Evolutionary conservation across 139 green algal genomes (phyloP), one percentile per base, ranked within the genome.

Genomic region (Spirogloea muscicola): DNA sequence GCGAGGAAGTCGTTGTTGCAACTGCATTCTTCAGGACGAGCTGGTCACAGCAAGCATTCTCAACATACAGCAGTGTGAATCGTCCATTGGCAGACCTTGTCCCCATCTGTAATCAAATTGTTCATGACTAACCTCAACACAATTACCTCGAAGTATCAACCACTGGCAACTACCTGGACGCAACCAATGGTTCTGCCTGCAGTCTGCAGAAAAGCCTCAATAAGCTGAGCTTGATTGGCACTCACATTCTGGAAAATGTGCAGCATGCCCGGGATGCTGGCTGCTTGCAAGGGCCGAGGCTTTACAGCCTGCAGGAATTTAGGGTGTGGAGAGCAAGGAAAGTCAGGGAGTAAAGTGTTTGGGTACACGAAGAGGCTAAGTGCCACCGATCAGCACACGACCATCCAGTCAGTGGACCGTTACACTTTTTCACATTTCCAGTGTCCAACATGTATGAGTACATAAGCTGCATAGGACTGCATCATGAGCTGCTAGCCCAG

Each of bases 261-360:
- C 10, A 98, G 84, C 55, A 98, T 74, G 41, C 94, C 94, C 4
- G 94, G 94, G 39, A 98, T 93, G 77, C 88, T 95, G 49, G 88
- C 94, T 3, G 88, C 90, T 37, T 90, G 71, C 1, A 85, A 70
- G 3, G 89, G 79, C 29, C 94, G 73, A 0, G 94, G 91, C 78
- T 97, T 96, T 4, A 92, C 82, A 1, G 82, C 85, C 83, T 91
- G 75, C 70, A 84, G 44, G 27, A 65, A 65, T 16, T 10, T 16
- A 65, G 10, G 31, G 29, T 31, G 29, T 65, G 16, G 16, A 31
- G 57, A 42, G 31, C 29, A 16, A 16, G 31, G 44, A 41, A 6
- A 29, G 5, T 69, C 59, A 69, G 41, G 27, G 7, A 34, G 33
- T 16, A 10, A 69, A 42, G 7, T 43, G 18, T 36, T 29, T 4